Base-by-base conservation (phyloP, 176 grass and related monocot species). In the Zea mays region DNA sequence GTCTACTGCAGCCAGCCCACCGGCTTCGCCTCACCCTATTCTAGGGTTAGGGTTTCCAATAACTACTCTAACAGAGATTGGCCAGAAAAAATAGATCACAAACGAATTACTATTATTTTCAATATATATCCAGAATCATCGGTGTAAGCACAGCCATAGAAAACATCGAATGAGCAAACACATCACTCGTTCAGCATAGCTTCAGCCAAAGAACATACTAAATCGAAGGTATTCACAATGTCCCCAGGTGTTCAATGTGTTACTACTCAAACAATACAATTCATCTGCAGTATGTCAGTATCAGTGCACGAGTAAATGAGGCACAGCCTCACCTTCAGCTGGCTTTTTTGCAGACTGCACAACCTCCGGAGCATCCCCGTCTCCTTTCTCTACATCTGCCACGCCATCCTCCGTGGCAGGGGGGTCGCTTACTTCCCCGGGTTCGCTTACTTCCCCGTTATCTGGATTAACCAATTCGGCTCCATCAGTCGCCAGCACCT, bases 401-500 rank as follows among this genome's bases (percentile, higher is more conserved):
- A 1, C 52, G 34, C 7, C 33, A 10, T 48, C 59, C 10, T 87
- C 92, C 2, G 11, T 71, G 37, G 16, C 69, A 46, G 80, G 20
- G n/a, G 89, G 17, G 11, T 71, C 85, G 35, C 3, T 67, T 5
- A 87, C 85, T 76, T 96, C 78, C 72, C 50, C 90, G 54, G 89
- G 17, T 17, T 71, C 85, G 35, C 3, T 67, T 5, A 87, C 85
- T 76, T 96, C 78, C 72, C 50, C 90, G 54, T 87, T 87, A 10
- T 85, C 78, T 17, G 87, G 59, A 10, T 82, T 75, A 47, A 43
- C 66, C 41, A 45, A 58, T 44, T 81, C 67, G 6, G 40, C 36
- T 12, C 7, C 80, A 10, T 87, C 88, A 10, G 59, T 37, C 2
- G 68, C 74, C 6, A 65, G 50, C 37, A 64, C 48, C 42, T 83